Evolutionary conservation across 2,329 filamentous ascomycete species (phyloP).

Genomic region (Aspergillus amoenus): DNA sequence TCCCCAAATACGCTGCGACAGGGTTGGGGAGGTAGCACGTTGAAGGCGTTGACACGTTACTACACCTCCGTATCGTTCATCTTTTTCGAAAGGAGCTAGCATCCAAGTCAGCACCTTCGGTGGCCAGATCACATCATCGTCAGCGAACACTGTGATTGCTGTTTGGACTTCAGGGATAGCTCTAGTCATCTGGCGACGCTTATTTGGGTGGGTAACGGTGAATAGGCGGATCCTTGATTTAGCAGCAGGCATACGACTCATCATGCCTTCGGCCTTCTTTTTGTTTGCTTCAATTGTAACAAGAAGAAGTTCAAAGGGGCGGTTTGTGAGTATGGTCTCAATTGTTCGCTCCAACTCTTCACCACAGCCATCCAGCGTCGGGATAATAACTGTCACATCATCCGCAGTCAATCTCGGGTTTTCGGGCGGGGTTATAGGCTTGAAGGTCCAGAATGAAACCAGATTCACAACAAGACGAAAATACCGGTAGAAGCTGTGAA

Average conservation of each 20-base stretch:
- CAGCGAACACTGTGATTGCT: constrained; percentile 84
- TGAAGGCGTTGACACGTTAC: constrained; percentile 86
- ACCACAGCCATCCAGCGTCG: constrained; percentile 84
- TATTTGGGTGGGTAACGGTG: constrained; percentile 83
- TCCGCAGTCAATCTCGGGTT: constrained; percentile 75
- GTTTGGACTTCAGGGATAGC: constrained; percentile 84
- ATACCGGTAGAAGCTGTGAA: constrained; percentile 78
- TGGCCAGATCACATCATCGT: constrained; percentile 95
- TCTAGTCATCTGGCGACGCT: constrained; percentile 88
- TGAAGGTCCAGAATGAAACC: constrained; percentile 82
- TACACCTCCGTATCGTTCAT: constrained; percentile 75
- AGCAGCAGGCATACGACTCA: constrained; percentile 53
- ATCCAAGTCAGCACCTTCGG: constrained; percentile 85
- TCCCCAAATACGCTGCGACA: constrained; percentile 70
- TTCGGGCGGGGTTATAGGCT: constrained; percentile 76
- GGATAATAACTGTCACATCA: constrained; percentile 92
- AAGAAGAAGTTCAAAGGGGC: constrained; percentile 70
- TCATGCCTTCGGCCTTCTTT: constrained; percentile 64
- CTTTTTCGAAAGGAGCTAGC: constrained; percentile 84
- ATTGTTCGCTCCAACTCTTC: constrained; percentile 81
- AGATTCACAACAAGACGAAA: constrained; percentile 81
- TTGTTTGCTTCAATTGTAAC: constrained; percentile 84
- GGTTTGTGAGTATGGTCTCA: constrained; percentile 53
- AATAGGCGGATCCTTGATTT: constrained; percentile 71
- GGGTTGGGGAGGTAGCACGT: constrained; percentile 62